These are phyloP conservation scores for Diphasiastrum complanatum DNA, from an alignment of 83 land plant species.

Conservation along the genomic window DNA sequence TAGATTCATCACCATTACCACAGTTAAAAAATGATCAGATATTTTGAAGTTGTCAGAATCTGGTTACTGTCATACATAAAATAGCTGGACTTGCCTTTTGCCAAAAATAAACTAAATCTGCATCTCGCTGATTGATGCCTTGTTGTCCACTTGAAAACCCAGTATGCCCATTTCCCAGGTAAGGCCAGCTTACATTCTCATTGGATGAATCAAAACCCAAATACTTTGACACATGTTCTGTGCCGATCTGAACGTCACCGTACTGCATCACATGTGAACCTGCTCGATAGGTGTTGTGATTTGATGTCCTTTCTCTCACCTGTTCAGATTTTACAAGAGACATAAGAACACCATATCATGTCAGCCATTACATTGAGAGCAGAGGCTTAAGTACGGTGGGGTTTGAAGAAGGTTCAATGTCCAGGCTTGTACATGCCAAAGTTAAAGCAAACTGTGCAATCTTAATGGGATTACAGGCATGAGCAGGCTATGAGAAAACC, in stretches of 20 bases:
- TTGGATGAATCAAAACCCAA: slow-evolving; percentile 66
- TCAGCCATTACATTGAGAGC: too few relatives aligned
- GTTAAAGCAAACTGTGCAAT: not conserved
- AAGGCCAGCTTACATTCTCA: slow-evolving; percentile 34
- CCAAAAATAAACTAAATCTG: slow-evolving; percentile 72
- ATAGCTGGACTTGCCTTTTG: slow-evolving; percentile 44
- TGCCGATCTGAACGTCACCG: slow-evolving; percentile 43
- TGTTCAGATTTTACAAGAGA: too few relatives aligned
- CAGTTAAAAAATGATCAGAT: too few relatives aligned
- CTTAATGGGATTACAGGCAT: too few relatives aligned
- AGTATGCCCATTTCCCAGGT: too few relatives aligned
- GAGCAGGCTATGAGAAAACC: too few relatives aligned
- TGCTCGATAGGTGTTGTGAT: slow-evolving; percentile 37
- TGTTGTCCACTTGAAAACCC: not conserved
- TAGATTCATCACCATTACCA: too few relatives aligned
- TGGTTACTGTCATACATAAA: not conserved
- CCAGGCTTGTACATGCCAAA: not conserved
- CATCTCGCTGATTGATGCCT: slow-evolving; percentile 71
- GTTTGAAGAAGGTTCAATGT: too few relatives aligned
- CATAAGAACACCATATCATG: too few relatives aligned
- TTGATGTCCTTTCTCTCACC: slow-evolving; percentile 66
- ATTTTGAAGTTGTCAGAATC: too few relatives aligned
- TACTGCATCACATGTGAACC: slow-evolving; percentile 94
- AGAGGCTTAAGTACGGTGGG: too few relatives aligned
- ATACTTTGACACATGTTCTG: slow-evolving; percentile 50